phyloP scores from a whole-genome alignment of 2,329 filamentous ascomycete genomes.

The Xylariaceae sp. region DNA sequence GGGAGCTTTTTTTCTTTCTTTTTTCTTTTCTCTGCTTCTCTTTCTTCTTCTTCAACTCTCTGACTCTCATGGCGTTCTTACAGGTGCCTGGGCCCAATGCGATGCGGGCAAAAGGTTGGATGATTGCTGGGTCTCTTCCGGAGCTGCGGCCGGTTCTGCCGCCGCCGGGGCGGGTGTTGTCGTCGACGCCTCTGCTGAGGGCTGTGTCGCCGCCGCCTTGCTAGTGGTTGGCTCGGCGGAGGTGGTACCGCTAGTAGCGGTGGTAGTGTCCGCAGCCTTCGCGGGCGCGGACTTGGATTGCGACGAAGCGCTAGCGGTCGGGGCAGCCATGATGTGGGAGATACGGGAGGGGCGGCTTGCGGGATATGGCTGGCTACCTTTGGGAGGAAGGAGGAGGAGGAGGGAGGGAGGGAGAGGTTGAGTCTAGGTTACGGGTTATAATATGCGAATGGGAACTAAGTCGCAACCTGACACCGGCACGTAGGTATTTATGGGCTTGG shows the following conservation, averaged over 20 bases:
- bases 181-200: neutral
- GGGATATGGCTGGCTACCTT: too few species aligned
- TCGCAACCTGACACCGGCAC: neutral
- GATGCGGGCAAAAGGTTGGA: constrained; percentile 24
- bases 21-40: neutral
- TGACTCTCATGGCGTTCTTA: constrained; percentile 11
- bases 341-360: neutral
- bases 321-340: constrained; percentile 6
- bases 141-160: neutral
- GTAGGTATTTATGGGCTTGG: neutral
- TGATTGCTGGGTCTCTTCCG: neutral
- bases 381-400: neutral
- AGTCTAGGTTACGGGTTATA: neutral
- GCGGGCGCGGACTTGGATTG: constrained; percentile 12
- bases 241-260: constrained; percentile 6
- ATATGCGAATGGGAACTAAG: neutral
- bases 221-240: constrained; percentile 3
- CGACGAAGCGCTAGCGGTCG: constrained; percentile 9
- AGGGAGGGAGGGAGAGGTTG: neutral
- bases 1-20: too few species aligned
- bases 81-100: constrained; percentile 26
- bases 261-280: constrained; percentile 3
- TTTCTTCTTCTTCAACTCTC: neutral
- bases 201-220: neutral
- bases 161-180: neutral